Conservation (phyloP, 2,329 filamentous ascomycete species). For the Fusarium luffae region DNA sequence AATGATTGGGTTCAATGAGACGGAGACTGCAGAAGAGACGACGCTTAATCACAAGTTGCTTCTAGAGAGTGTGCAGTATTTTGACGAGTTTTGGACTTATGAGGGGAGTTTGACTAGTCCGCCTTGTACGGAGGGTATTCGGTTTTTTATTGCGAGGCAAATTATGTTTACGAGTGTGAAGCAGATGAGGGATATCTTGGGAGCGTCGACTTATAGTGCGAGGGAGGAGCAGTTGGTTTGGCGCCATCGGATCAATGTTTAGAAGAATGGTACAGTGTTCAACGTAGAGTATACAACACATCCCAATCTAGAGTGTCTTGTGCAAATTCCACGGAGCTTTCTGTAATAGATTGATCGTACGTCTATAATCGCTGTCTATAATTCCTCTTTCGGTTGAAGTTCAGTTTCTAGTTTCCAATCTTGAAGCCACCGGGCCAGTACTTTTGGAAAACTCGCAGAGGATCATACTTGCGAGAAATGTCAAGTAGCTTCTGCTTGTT, state of each 20-base stretch:
- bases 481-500: constrained; percentile 17
- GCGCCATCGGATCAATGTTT: constrained; percentile 29
- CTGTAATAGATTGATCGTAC: too few species aligned
- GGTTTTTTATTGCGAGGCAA: constrained; percentile 31
- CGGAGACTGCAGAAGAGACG: not conserved
- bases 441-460: constrained; percentile 14
- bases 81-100: constrained; percentile 41
- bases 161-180: constrained; percentile 33
- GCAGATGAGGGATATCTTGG: constrained; percentile 35
- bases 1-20: constrained; percentile 33
- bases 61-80: constrained; percentile 22
- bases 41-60: constrained; percentile 14
- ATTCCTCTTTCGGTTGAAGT: too few species aligned
- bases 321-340: too few species aligned
- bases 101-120: constrained; percentile 38
- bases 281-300: too few species aligned
- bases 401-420: not conserved
- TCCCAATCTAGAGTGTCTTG: too few species aligned
- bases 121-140: constrained; percentile 29
- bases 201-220: constrained; percentile 34
- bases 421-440: constrained; percentile 31
- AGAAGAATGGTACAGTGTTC: too few species aligned
- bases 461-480: constrained; percentile 30
- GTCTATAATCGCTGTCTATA: too few species aligned
- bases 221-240: constrained; percentile 36